phyloP scores from a whole-genome alignment of 495 filamentous ascomycete species.

The Pseudomonodictys pantanalensis region DNA sequence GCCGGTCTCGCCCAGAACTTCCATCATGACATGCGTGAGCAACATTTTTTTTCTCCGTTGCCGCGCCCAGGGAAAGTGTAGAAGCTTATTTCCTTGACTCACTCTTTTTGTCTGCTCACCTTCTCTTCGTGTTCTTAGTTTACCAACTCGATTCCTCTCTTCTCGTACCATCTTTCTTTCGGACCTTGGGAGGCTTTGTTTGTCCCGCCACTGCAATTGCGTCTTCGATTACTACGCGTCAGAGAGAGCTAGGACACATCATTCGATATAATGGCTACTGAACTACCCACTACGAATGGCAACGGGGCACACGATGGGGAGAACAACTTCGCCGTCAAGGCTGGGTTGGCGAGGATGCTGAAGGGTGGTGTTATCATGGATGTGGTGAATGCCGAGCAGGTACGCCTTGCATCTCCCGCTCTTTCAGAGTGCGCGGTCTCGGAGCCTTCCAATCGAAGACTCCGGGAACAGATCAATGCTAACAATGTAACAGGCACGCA shows the following conservation, averaged over 20 bases:
- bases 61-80: no score
- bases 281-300: slow-evolving; percentile 41
- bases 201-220: not conserved
- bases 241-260: not conserved
- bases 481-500: slow-evolving; percentile 61
- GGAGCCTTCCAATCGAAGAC: not conserved
- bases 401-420: slow-evolving; percentile 36
- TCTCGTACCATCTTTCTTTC: not conserved
- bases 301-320: slow-evolving; percentile 38
- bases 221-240: not conserved
- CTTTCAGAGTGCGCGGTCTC: no score
- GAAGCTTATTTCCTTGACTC: no score
- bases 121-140: no score
- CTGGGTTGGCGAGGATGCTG: slow-evolving; percentile 91
- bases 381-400: slow-evolving; percentile 89
- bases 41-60: no score
- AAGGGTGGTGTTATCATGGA: slow-evolving; percentile 99
- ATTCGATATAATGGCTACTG: slow-evolving; percentile 36
- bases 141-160: no score
- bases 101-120: no score
- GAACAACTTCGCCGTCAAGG: slow-evolving; percentile 65
- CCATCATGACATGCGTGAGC: no score
- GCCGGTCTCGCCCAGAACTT: no score
- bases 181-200: not conserved
- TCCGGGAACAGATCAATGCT: slow-evolving; percentile 1